Evolutionary conservation across 2,329 filamentous ascomycete genomes (phyloP), one percentile per base, ranked within the genome.

Genomic region (Bipolaris zeicola): DNA sequence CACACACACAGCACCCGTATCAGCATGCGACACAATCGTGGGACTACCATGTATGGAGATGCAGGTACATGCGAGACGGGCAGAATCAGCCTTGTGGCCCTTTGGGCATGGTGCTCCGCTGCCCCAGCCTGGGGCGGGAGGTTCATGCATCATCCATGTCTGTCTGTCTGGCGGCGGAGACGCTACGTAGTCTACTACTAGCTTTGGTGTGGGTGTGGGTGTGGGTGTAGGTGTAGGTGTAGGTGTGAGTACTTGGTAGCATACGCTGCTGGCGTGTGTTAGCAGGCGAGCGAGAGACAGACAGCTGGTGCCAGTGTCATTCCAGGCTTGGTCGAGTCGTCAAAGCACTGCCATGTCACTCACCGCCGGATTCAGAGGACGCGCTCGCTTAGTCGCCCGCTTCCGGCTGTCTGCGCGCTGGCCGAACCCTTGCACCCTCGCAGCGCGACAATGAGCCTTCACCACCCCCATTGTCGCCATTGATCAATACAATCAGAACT

Each of bases 361-460:
- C 49, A 53, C 51, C 55, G 58, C 59, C 56, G 50, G 41, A 60
- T 49, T 44, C 22, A 63, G 57, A 33, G 39, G 41, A 37, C 37
- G 45, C 37, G 28, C 49, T 57, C 55, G 55, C 55, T 57, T 57
- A 57, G 43, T 10, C 57, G 54, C 51, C 64, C 63, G 24, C 31
- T 48, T 37, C 36, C 50, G 31, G 49, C 60, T 57, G 58, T 62
- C 54, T 52, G 61, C 56, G 61, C 45, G 42, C 45, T 50, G 43
- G 43, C 49, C 53, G 42, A 57, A 64, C 51, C 57, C 58, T 64
- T 57, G 60, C 56, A 49, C 57, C 39, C 50, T 48, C 42, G 16
- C 55, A 58, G 54, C 64, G 56, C 63, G 64, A 61, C 61, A 61
- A 58, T 52, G 34, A 61, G 61, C 59, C 57, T 56, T 50, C 58